These are phyloP conservation scores for Podospora pseudopauciseta DNA, from an alignment of 495 filamentous ascomycete genomes.

Conservation along the genomic window DNA sequence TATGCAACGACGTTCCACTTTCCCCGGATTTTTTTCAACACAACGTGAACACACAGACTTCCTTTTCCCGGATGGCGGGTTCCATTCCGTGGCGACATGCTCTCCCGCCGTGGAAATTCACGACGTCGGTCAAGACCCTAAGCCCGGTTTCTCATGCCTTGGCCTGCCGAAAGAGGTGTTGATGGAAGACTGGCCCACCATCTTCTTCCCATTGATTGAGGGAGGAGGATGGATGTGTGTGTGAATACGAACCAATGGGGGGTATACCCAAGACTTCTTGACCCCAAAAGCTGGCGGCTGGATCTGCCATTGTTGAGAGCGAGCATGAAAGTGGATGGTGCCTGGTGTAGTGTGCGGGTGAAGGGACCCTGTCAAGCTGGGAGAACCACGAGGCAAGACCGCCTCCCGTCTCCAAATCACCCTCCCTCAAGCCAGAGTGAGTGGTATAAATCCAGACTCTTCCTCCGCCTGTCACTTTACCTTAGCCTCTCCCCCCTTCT, in stretches of 20 bases:
- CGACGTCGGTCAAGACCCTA: constrained; percentile 1
- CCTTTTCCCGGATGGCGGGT: not conserved
- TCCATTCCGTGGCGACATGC: not conserved
- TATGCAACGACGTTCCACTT: constrained; percentile 16
- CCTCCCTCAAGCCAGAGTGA: not conserved
- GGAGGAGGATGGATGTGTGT: not conserved
- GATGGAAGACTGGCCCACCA: not conserved
- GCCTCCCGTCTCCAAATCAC: no score
- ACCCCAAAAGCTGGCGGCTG: not conserved
- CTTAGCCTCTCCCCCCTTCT: not conserved
- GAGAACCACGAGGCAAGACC: no score
- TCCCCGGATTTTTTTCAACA: constrained; percentile 11
- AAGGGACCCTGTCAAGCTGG: not conserved
- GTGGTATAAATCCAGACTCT: constrained; percentile 2
- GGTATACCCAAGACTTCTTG: not conserved
- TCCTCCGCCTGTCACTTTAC: not conserved
- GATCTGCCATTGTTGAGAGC: not conserved
- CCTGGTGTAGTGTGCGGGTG: not conserved
- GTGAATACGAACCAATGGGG: not conserved
- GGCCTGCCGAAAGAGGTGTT: not conserved
- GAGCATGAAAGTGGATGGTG: not conserved
- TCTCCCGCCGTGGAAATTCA: not conserved
- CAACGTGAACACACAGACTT: not conserved
- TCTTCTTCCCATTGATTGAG: not conserved
- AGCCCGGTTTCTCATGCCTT: not conserved